Conservation (phyloP, 768 basidiomycete species). For the Hypholoma sublateritium region DNA sequence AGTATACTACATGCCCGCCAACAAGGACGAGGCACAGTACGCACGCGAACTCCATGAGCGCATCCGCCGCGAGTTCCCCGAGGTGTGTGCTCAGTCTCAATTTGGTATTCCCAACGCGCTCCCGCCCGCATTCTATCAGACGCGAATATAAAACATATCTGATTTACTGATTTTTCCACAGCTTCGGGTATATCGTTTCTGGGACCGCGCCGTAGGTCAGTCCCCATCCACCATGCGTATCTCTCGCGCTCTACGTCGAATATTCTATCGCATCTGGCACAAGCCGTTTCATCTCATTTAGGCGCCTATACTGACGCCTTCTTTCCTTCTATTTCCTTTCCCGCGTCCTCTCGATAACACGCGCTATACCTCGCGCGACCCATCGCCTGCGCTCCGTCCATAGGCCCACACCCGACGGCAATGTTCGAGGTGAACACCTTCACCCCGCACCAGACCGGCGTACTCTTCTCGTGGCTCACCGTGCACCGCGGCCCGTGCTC, state of each 20-base stretch:
- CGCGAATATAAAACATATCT: background rate
- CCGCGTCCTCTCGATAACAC: background rate
- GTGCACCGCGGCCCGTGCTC: constrained; percentile 72
- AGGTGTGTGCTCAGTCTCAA: constrained; percentile 35
- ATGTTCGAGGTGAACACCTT: constrained; percentile 76
- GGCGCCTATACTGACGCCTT: background rate
- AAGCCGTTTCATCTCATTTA: background rate
- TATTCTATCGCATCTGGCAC: no score
- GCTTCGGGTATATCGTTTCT: constrained; percentile 62
- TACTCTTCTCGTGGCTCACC: constrained; percentile 65
- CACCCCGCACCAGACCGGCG: constrained; percentile 66
- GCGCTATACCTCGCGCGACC: no score
- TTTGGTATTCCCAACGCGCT: background rate
- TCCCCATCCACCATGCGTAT: background rate
- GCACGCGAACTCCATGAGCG: constrained; percentile 59
- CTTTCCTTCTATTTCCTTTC: background rate
- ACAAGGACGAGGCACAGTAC: constrained; percentile 41
- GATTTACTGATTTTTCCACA: constrained; percentile 19
- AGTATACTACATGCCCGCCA: constrained; percentile 65
- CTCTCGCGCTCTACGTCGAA: background rate
- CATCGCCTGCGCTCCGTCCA: no score
- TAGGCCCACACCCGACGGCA: constrained; percentile 65
- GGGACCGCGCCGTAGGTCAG: constrained; percentile 63
- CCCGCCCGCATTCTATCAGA: background rate
- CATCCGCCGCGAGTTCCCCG: constrained; percentile 65